Evolutionary conservation across 1,284 basidiomycete species (phyloP), one percentile per base, ranked within the genome.

Genomic region (Ceraceosorus guamensis): DNA sequence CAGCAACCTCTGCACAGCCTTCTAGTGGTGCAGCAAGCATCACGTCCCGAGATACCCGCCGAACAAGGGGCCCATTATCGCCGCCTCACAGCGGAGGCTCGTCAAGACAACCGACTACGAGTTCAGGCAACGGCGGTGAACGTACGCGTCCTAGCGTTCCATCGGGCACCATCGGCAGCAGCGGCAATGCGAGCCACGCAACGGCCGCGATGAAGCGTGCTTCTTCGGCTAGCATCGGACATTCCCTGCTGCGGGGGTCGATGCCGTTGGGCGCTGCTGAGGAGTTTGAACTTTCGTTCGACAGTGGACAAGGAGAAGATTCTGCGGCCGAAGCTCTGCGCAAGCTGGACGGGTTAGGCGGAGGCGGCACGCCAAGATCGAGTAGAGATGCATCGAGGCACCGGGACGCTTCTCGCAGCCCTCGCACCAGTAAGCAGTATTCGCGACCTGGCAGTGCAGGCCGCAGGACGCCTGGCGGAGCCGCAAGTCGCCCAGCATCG

Each of bases 311-410:
- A 50, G 61, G 88, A 6, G 65, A 93, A 68, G 86, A 90, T 61
- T 86, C 86, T 14, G 92, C 93, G 1, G 87, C 85, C 3, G 91
- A 95, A 71, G 90, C 90, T 4, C 81, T 98, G 50, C 84, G 92
- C 54, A 95, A 95, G 78, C 79, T 98, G 30, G 95, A 98, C 70
- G 93, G 93, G 0, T 77, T 97, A 11, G 24, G 24, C 24, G 24
- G 24, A 24, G 84, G 85, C 3, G 84, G 83, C 5, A 89, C 64
- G 45, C 52, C 71, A 0, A 53, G 67, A 45, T 52, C 53, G 18
- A 69, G 64, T 37, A 56, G 64, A 10, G 66, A 69, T 30, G 56
- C 43, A 4, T 4, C 14, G 6, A n/a, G 57, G 34, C 59, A 58
- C 16, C 13, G 47, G 31, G 65, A 65, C 14, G 24, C 54, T n/a